A percentile compares a stretch with the other conserved stretches of the same genome.
These are phyloP conservation scores for Selenicereus undatus DNA, from an alignment of 148 eudicot genomes.

Conservation along the genomic window DNA sequence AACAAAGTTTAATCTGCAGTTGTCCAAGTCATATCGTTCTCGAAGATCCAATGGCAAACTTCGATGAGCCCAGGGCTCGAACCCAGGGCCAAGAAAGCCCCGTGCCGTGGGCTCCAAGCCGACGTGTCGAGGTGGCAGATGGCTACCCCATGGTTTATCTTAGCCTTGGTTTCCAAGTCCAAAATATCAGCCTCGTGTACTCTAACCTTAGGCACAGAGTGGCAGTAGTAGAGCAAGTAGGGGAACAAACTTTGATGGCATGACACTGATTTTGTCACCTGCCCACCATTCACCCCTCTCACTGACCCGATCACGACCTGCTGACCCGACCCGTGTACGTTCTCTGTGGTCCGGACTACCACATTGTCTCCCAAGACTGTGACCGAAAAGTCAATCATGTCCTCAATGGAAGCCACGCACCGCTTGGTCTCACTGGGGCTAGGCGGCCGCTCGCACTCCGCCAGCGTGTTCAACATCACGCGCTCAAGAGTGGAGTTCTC, in stretches of 20 bases:
- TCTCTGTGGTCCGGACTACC: slow-evolving; percentile 56
- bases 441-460: slow-evolving; percentile 68
- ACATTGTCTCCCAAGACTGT: slow-evolving; percentile 58
- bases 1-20: slow-evolving; percentile 32
- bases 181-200: slow-evolving; percentile 70
- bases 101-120: slow-evolving; percentile 74
- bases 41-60: slow-evolving; percentile 93
- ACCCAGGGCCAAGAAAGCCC: slow-evolving; percentile 72
- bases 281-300: slow-evolving; percentile 60
- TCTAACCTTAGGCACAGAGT: slow-evolving; percentile 89
- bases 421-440: slow-evolving; percentile 74
- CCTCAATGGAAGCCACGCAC: slow-evolving; percentile 75
- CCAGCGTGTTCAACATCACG: slow-evolving; percentile 42
- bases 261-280: slow-evolving; percentile 75
- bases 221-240: slow-evolving; percentile 78
- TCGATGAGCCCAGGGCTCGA: slow-evolving; percentile 75
- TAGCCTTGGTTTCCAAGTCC: slow-evolving; percentile 44
- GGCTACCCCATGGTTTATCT: slow-evolving; percentile 67
- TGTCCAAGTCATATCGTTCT: slow-evolving; percentile 90
- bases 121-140: slow-evolving; percentile 90
- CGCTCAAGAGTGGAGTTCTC: slow-evolving; percentile 42
- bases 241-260: slow-evolving; percentile 95
- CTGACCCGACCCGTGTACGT: slow-evolving; percentile 52
- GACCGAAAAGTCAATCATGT: slow-evolving; percentile 77
- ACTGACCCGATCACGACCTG: slow-evolving; percentile 65